phyloP scores from a whole-genome alignment of 768 basidiomycete genomes.

The Lactifluus pinguis region DNA sequence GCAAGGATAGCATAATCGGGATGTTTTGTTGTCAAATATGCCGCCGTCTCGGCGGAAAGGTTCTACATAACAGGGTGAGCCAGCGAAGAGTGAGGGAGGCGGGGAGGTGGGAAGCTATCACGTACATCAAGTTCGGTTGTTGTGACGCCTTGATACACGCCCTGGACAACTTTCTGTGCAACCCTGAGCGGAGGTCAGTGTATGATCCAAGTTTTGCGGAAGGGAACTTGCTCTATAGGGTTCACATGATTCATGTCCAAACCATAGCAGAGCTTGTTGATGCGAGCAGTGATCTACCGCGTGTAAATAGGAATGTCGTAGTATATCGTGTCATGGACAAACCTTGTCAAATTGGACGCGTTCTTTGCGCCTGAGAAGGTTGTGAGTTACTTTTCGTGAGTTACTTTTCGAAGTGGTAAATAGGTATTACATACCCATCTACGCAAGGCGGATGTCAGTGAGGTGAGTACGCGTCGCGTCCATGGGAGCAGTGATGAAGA shows the following conservation, averaged over 20 bases:
- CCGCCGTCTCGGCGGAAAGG: conserved; percentile 94
- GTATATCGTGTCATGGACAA: conserved; percentile 20
- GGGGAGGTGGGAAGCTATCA: conserved; percentile 3
- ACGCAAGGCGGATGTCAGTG: conserved; percentile 11
- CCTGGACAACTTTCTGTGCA: conserved; percentile 85
- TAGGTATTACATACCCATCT: conserved; percentile 41
- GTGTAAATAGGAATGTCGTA: neutral
- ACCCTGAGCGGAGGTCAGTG: conserved; percentile 40
- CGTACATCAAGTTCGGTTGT: conserved; percentile 94
- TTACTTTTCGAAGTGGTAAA: conserved; percentile 23
- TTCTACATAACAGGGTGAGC: conserved; percentile 43
- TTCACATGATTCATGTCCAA: conserved; percentile 88
- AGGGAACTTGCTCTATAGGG: conserved; percentile 68
- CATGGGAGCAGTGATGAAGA: neutral
- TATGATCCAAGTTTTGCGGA: neutral
- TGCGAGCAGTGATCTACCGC: conserved; percentile 70
- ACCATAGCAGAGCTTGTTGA: conserved; percentile 91
- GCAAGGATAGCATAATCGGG: conserved; percentile 98
- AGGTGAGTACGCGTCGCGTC: neutral
- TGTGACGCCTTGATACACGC: conserved; percentile 92
- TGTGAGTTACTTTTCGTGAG: too few relatives aligned
- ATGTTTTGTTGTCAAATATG: conserved; percentile 93
- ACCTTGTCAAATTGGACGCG: conserved; percentile 92
- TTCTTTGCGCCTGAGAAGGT: conserved; percentile 62
- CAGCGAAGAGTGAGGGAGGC: neutral